Base-by-base conservation (phyloP, 495 filamentous ascomycete genomes). In the Penicillium arizonense region DNA sequence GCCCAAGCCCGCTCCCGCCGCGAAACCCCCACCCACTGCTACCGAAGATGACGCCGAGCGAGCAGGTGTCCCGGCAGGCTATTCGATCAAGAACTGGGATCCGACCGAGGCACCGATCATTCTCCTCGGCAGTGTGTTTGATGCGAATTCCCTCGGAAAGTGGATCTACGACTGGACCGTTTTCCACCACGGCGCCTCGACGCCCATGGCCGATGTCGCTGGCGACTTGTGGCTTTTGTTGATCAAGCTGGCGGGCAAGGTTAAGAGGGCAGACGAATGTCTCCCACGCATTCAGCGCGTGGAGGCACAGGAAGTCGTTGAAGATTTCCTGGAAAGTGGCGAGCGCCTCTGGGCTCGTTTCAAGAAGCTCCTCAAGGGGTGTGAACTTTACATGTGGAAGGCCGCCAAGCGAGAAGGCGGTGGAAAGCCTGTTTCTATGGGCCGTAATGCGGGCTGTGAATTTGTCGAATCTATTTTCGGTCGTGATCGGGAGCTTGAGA, bases 151-250 rank as follows among this genome's bases (percentile, higher is more conserved):
- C 18, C 81, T 98, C 13, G 94, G 94, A 63, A 96, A 96, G 72
- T 98, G 94, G 94, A 93, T 98, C 68, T 98, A 96, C 76, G 96
- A 98, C 79, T 98, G 94, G 94, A 97, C 94, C 28, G 90, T 97
- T 53, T 97, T 90, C 75, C 86, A 88, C 68, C 88, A 95, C 57
- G 91, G 91, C 36, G 81, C 90, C 10, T 83, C 82, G 24, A 90
- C 90, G 3, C 90, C 94, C 53, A 91, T 96, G 67, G 84, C 91
- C 36, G 91, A 96, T 53, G 85, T 96, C 65, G 92, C 94, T 16
- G 94, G 94, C 64, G 91, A 97, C 63, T 74, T 98, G 55, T 98
- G 94, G 94, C 82, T 97, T 28, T 77, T 97, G 38, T 79, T 97
- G 53, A 97, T 97, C 74, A 90, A 96, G 70, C 81, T 97, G n/a